Evolutionary conservation across 495 filamentous ascomycete genomes (phyloP), one percentile per base, ranked within the genome.

Genomic region (Ascodesmis nigricans): DNA sequence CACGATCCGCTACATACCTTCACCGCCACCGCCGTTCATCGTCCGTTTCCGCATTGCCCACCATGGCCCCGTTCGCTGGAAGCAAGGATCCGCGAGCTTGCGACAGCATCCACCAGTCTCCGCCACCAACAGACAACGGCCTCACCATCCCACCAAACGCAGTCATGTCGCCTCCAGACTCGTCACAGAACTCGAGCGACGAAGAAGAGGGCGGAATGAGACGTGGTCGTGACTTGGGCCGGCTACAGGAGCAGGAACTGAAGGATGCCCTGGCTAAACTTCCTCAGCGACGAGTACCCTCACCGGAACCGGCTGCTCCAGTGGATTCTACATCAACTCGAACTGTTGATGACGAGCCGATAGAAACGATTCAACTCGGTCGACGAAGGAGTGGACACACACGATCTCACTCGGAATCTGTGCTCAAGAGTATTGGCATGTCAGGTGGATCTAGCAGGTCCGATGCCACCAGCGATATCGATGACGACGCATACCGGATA

Each of bases 161-260:
- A 23, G 62, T 90, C 30, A 73, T 83, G 16, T 90, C 83, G 2
- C 82, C 82, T 14, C 83, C 83, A 0, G 83, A 92, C 36, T 92
- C 84, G 7, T 58, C 61, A 4, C 61, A 64, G 22, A 71, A 67
- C 46, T 76, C 73, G 0, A 79, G 78, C 52, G 87, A 97, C 53
- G 83, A 92, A 46, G 87, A 92, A 41, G 66, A 69, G 5, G 40
- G 47, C 22, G 58, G 45, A 35, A 63, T 55, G 47, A 49, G 52
- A 13, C 56, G 61, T 34, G 62, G 59, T 22, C 63, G 70, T 38
- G 58, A 64, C 26, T 58, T 72, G 16, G 48, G 63, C 69, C 41
- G 74, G 69, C 36, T 58, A 79, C n/a, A n/a, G 35, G 72, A 73
- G 37, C 71, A 73, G 45, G 76, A 83, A 55, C 60, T 92, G 33